These are phyloP conservation scores for Hsuehochloa calcarea DNA, from an alignment of 176 grass and related monocot species.

Conservation along the genomic window DNA sequence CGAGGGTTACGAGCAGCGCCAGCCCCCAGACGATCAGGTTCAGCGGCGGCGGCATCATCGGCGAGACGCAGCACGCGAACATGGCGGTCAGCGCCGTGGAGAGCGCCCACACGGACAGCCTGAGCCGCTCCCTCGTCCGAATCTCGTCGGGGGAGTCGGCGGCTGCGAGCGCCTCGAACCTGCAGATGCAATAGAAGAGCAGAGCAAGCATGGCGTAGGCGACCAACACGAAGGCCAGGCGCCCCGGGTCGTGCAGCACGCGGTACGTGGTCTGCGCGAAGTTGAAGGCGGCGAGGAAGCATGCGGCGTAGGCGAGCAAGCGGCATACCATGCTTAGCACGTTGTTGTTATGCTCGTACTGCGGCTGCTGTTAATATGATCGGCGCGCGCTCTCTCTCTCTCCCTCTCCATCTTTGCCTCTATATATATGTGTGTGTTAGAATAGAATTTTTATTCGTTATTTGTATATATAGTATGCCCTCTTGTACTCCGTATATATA, in stretches of 20 bases:
- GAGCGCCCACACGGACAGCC: not conserved
- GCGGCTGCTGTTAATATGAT: too few species aligned
- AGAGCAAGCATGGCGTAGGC: not conserved
- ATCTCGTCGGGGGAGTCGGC: not conserved
- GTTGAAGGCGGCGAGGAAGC: not conserved
- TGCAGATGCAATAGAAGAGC: not conserved
- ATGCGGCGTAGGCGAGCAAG: not conserved
- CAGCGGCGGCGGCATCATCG: conserved; percentile 20
- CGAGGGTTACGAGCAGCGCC: not conserved
- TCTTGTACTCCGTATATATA: too few species aligned
- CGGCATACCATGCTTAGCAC: too few species aligned
- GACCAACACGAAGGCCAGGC: not conserved
- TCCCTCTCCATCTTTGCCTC: too few species aligned
- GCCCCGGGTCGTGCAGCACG: not conserved
- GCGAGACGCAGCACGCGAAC: not conserved
- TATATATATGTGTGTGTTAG: too few species aligned
- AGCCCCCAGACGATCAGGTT: not conserved
- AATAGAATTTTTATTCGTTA: too few species aligned
- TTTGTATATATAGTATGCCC: too few species aligned
- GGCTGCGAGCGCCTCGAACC: not conserved
- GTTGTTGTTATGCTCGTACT: too few species aligned
- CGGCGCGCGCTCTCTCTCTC: too few species aligned
- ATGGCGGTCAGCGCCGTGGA: not conserved
- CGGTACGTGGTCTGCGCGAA: not conserved
- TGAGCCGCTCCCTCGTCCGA: not conserved